Base-by-base conservation (phyloP, 2,329 filamentous ascomycete genomes). In the Cadophora luteo-olivacea region DNA sequence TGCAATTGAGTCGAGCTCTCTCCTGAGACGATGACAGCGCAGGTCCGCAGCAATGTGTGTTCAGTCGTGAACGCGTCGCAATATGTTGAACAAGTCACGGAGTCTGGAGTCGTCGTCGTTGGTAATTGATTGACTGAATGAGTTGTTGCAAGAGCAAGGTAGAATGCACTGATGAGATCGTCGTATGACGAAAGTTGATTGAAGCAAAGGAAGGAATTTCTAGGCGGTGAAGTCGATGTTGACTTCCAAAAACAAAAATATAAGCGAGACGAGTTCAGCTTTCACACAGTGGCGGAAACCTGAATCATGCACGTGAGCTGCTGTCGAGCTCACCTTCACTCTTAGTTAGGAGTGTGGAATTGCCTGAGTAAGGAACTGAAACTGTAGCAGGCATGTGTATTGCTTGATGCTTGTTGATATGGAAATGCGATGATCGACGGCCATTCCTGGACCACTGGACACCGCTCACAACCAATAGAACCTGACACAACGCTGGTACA, bases 231-330 rank as follows among this genome's bases (percentile, higher is more conserved):
- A 5, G 14, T 33, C 12, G 25, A 11, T 55, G 52, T 55, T 55
- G 52, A 55, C 52, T 55, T 55, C 33, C 16, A 6, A 6, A 22
- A 45, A 8, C 45, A 22, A 49, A 5, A 49, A n/a, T 6, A 55
- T 33, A 55, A 55, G 52, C 52, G 52, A 55, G 29, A 33, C 16
- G 25, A 55, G 52, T 55, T 55, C 52, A 55, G 12, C 16, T 55
- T 55, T 55, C 29, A 29, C 29, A 29, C 29, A 5, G 33, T 32
- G 52, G 45, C 5, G 3, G 45, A 22, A 1, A n/a, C 4, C 45
- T 29, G 29, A 22, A 49, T 3, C 19, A 9, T 22, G 6, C n/a
- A 49, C 45, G 45, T 49, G 45, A 49, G 45, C 29, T 29, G 29
- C 3, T 29, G 29, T 29, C 29, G 29, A 3, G 29, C 29, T 29